Evolutionary conservation across 768 basidiomycete species (phyloP).

Genomic region (Leccinum sublutescens): DNA sequence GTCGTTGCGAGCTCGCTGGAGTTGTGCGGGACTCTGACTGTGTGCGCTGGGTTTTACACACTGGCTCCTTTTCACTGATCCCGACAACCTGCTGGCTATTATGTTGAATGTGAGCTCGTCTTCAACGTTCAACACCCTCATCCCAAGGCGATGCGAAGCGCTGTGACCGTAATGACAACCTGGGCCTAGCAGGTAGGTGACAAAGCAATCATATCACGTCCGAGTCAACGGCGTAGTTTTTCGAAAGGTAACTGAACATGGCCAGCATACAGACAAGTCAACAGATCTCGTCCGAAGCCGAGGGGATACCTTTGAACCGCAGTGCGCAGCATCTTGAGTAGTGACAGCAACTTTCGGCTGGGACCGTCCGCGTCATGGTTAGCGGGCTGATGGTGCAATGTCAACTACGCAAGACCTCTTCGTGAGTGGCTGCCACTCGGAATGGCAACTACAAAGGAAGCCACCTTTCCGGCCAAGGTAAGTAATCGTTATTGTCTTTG

Average conservation of each 20-base stretch:
- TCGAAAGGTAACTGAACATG: background rate
- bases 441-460: conserved; percentile 13
- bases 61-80: background rate
- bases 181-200: conserved; percentile 1
- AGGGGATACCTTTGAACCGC: background rate
- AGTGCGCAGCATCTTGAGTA: background rate
- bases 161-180: background rate
- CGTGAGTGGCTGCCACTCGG: conserved; percentile 3
- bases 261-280: background rate
- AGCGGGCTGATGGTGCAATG: too few species aligned
- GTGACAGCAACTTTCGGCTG: conserved; percentile 4
- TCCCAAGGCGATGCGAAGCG: background rate
- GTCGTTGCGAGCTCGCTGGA: too few species aligned
- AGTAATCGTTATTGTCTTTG: conserved; percentile 18
- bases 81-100: background rate
- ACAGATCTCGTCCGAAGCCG: background rate
- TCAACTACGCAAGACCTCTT: conserved; percentile 1
- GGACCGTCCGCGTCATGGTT: background rate
- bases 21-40: too few species aligned
- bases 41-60: background rate
- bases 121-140: background rate
- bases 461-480: conserved; percentile 19
- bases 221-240: background rate
- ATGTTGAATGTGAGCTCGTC: background rate
- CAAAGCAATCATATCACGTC: background rate